Conservation (phyloP, 331 rosid genomes). For the Telfairia occidentalis region DNA sequence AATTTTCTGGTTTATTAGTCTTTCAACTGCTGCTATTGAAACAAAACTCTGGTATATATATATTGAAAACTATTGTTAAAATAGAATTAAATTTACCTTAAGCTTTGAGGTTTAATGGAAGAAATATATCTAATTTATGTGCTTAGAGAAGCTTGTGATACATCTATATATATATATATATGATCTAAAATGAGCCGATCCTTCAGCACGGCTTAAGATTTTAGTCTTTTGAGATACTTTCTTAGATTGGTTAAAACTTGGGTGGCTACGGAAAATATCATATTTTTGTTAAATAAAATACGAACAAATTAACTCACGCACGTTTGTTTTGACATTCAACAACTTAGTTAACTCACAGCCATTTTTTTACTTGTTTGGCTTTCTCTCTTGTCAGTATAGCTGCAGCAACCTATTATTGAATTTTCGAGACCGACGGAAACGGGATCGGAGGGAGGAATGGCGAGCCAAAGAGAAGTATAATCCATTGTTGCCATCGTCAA, state of each 20-base stretch:
- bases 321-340: no score
- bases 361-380: not conserved
- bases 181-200: not conserved
- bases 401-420: constrained; percentile 2
- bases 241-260: not conserved
- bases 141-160: not conserved
- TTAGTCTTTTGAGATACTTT: not conserved
- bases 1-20: not conserved
- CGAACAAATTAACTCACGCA: no score
- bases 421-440: not conserved
- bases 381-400: constrained; percentile 1
- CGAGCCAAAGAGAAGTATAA: not conserved
- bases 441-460: not conserved
- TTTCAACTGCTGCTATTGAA: not conserved
- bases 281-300: no score
- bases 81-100: not conserved
- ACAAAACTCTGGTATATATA: not conserved
- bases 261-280: no score
- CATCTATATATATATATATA: not conserved
- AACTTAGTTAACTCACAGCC: no score
- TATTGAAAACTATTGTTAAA: not conserved
- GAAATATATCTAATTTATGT: not conserved
- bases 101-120: not conserved
- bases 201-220: not conserved
- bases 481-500: not conserved